Conservation (phyloP, 352 stramenopile species). For the Phytophthora hibernalis region DNA sequence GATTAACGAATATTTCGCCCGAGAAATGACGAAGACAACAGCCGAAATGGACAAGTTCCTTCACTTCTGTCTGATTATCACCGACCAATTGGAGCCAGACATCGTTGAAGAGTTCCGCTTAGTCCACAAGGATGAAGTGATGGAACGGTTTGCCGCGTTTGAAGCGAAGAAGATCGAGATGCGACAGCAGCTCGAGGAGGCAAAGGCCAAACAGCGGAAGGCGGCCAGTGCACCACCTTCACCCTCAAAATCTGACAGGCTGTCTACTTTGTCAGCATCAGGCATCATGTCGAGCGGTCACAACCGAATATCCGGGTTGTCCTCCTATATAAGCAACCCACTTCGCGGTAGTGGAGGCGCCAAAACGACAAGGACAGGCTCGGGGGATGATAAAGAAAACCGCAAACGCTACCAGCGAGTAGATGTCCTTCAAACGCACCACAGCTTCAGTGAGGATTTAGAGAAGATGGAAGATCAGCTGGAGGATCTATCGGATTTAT, state of each 20-base stretch:
- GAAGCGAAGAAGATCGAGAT: conserved; percentile 89
- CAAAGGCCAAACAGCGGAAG: conserved; percentile 59
- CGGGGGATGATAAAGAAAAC: conserved; percentile 47
- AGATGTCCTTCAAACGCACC: conserved; percentile 75
- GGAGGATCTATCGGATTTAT: conserved; percentile 75
- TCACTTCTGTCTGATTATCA: conserved; percentile 67
- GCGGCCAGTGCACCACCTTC: conserved; percentile 55
- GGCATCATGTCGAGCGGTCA: conserved; percentile 27
- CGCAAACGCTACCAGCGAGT: conserved; percentile 71
- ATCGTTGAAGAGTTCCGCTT: conserved; percentile 77
- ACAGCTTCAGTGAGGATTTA: conserved; percentile 68
- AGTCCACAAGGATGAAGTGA: conserved; percentile 85
- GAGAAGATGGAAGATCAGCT: conserved; percentile 87
- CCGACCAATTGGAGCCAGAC: conserved; percentile 72
- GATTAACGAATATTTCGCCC: conserved; percentile 83
- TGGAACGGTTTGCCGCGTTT: conserved; percentile 80
- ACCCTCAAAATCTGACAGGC: conserved; percentile 60
- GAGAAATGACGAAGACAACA: conserved; percentile 71
- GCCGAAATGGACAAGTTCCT: conserved; percentile 79
- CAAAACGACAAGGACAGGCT: conserved; percentile 25
- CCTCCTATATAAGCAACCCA: conserved; percentile 77
- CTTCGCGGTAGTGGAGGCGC: conserved; percentile 48
- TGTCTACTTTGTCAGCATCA: conserved; percentile 55
- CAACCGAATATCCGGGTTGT: conserved; percentile 40
- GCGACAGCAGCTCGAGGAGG: conserved; percentile 80